These are phyloP conservation scores for Daedaleopsis sinensis DNA, from an alignment of 768 basidiomycete genomes.

Conservation along the genomic window DNA sequence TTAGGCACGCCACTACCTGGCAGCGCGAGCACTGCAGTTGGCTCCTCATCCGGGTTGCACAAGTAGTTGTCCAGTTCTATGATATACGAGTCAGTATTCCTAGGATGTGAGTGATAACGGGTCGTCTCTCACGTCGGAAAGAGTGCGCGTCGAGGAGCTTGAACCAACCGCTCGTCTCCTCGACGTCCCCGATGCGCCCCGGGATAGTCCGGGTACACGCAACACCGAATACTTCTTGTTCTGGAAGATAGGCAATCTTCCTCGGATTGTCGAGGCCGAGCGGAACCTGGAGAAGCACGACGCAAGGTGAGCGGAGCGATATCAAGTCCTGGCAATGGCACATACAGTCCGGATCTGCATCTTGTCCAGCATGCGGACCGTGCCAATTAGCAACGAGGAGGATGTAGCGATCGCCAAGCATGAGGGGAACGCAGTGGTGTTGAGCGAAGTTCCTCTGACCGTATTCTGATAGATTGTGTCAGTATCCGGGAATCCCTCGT, in stretches of 20 bases:
- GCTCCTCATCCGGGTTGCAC: constrained; percentile 60
- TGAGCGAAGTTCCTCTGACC: constrained; percentile 56
- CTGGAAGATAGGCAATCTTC: constrained; percentile 61
- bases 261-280: constrained; percentile 75
- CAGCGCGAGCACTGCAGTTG: constrained; percentile 52
- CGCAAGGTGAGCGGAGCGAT: background rate
- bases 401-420: constrained; percentile 63
- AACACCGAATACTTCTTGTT: constrained; percentile 63
- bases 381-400: constrained; percentile 63
- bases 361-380: constrained; percentile 68
- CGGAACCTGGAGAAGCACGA: constrained; percentile 50
- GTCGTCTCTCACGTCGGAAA: constrained; percentile 47
- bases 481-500: background rate
- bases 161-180: constrained; percentile 55
- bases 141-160: constrained; percentile 66
- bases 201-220: constrained; percentile 60
- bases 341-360: constrained; percentile 80
- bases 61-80: constrained; percentile 52
- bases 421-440: constrained; percentile 48
- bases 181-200: constrained; percentile 52
- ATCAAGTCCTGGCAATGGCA: background rate
- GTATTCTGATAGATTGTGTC: constrained; percentile 39
- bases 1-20: background rate
- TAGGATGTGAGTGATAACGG: background rate
- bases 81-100: too few relatives aligned